Percentiles rank a stretch among this genome's conserved stretches.
Evolutionary conservation across 1,284 basidiomycete genomes (phyloP).

Genomic region (Tilletia indica): DNA sequence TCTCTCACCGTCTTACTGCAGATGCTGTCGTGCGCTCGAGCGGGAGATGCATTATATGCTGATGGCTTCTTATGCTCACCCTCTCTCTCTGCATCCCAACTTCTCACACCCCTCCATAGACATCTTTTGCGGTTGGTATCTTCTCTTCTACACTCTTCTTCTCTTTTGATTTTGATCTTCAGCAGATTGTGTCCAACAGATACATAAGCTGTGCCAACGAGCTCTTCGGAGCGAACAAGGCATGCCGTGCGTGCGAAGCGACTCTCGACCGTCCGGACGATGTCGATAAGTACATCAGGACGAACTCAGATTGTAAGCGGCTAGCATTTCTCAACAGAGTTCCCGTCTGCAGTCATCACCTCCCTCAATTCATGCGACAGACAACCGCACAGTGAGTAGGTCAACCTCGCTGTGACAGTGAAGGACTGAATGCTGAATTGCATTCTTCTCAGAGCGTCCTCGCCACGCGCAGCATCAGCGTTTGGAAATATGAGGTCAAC

Average conservation of each 20-base stretch:
- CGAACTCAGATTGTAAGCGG: background rate
- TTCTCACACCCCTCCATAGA: slow-evolving; percentile 16
- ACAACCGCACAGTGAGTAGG: slow-evolving; percentile 26
- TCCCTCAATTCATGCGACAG: slow-evolving; percentile 30
- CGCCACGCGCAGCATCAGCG: slow-evolving; percentile 28
- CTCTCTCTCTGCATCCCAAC: background rate
- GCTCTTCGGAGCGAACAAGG: slow-evolving; percentile 30
- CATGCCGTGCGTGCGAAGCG: slow-evolving; percentile 37
- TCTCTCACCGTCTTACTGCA: slow-evolving; percentile 22
- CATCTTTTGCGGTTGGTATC: slow-evolving; percentile 29
- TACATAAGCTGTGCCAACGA: slow-evolving; percentile 31
- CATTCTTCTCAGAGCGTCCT: slow-evolving; percentile 26
- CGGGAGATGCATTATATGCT: background rate
- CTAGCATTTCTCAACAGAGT: slow-evolving; percentile 11
- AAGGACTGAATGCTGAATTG: too few relatives aligned
- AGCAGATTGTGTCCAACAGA: slow-evolving; percentile 8
- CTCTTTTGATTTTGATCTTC: background rate
- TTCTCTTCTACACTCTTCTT: background rate
- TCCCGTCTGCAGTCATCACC: slow-evolving; percentile 24
- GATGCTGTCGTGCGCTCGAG: background rate
- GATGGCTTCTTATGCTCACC: background rate
- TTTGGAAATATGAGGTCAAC: slow-evolving; percentile 33
- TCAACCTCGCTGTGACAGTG: too few relatives aligned
- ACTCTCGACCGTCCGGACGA: slow-evolving; percentile 26
- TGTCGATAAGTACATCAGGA: slow-evolving; percentile 14